Evolutionary conservation across 306 rosid species (phyloP), one percentile per base, ranked within the genome.

Genomic region (Cicer chorassanicum): DNA sequence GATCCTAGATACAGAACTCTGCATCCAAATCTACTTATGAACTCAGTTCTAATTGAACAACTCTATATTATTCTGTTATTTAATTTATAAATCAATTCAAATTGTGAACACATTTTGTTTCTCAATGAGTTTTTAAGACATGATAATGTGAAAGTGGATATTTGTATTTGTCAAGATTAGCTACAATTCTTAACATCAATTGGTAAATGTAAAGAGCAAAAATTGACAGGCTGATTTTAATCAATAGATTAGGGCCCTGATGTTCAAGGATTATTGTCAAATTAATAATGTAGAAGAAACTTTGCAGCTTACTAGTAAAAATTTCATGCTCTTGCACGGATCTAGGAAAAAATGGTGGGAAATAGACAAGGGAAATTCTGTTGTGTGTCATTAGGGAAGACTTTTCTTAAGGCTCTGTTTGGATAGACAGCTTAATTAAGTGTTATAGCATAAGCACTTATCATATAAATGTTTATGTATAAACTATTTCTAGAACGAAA

Each of bases 1-100:
- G 34, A 60, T 51, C 56, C 36, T 46, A 11, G 56, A n/a, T 19
- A 18, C 73, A 53, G 68, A 56, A 68, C 79, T 19, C 5, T 21
- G 2, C 16, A 14, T 72, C 34, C 42, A 16, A 63, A 57, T 69
- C 80, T 21, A 48, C 29, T 9, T 7, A 4, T 44, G 43, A 59
- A 38, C 50, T 46, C n/a, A 8, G 14, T 15, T 12, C 72, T 14
- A 44, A 44, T 36, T 46, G 51, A 73, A 80, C 41, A 61, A 69
- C 16, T 36, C 18, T 29, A 39, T 50, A n/a, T 7, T 5, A 29
- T 15, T 9, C 15, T 54, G 10, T 54, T 75, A 75, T 36, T 34
- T 6, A 38, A 44, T 38, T 74, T 69, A 42, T 36, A 40, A 42
- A 69, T 9, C 14, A 49, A 9, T 54, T 68, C 51, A 40, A 43